These are phyloP conservation scores for Corinectria fuckeliana DNA, from an alignment of 2,329 filamentous ascomycete species.

Conservation along the genomic window DNA sequence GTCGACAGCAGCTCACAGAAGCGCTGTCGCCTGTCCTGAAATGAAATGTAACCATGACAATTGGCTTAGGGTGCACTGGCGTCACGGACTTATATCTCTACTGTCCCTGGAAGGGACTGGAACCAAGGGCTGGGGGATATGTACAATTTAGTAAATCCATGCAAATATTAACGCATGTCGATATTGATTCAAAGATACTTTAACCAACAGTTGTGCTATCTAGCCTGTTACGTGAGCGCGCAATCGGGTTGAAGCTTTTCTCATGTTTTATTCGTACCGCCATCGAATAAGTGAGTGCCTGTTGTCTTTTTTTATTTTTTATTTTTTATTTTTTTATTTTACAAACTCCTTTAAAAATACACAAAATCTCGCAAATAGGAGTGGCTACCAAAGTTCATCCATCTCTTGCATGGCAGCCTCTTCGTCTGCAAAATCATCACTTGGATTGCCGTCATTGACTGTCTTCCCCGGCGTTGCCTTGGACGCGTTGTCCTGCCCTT, in stretches of 20 bases:
- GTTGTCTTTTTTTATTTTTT: too few relatives aligned
- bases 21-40: conserved; percentile 31
- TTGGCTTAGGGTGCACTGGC: conserved; percentile 21
- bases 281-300: too few relatives aligned
- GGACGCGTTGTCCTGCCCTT: conserved; percentile 32
- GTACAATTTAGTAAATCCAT: conserved; percentile 32
- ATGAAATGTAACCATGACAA: conserved; percentile 21
- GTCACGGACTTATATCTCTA: conserved; percentile 23
- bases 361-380: neutral
- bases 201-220: neutral
- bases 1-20: conserved; percentile 21
- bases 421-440: conserved; percentile 62
- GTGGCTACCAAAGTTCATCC: conserved; percentile 57
- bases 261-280: too few relatives aligned
- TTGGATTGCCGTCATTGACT: conserved; percentile 11
- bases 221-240: neutral
- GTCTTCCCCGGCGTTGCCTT: conserved; percentile 1
- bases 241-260: neutral
- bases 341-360: too few relatives aligned
- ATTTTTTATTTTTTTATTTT: too few relatives aligned
- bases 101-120: conserved; percentile 27
- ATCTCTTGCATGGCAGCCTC: conserved; percentile 73
- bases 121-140: conserved; percentile 18
- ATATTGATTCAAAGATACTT: neutral
- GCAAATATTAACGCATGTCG: conserved; percentile 24